Percentiles rank a stretch among this genome's conserved stretches.
phyloP scores from a whole-genome alignment of 2,329 filamentous ascomycete species.

The Teratosphaeria nubilosa region DNA sequence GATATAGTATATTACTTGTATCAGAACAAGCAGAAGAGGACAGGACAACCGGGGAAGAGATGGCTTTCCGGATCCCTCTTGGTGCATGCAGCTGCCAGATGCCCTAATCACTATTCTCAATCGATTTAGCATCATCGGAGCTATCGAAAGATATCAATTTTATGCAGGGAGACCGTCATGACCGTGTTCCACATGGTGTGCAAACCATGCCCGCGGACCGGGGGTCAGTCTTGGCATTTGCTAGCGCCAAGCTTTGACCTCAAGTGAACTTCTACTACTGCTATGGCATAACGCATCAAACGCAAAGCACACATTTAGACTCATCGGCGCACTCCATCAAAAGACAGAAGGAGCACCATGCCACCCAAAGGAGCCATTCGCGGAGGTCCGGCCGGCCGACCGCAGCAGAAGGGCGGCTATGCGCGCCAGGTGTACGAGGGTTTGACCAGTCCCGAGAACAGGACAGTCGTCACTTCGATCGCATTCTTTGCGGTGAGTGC shows the following conservation, averaged over 20 bases:
- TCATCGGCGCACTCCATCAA: background rate
- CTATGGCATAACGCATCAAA: background rate
- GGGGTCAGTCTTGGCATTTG: background rate
- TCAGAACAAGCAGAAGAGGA: background rate
- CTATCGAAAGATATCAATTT: background rate
- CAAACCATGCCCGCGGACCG: background rate
- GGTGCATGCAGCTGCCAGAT: no score
- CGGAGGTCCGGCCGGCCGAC: constrained; percentile 19
- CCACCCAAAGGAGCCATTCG: constrained; percentile 17
- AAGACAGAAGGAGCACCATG: constrained; percentile 8
- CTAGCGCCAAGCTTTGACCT: background rate
- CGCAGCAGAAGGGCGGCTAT: constrained; percentile 22
- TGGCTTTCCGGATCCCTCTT: no score
- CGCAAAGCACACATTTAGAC: background rate
- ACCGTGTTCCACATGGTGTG: background rate
- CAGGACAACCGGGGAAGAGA: no score
- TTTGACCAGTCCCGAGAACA: constrained; percentile 39
- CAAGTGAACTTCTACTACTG: background rate
- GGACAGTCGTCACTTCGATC: constrained; percentile 38
- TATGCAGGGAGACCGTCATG: background rate
- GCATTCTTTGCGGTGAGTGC: constrained; percentile 41
- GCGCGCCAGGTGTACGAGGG: constrained; percentile 29
- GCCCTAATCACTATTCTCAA: no score
- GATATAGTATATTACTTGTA: background rate
- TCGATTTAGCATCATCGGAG: no score